These are phyloP conservation scores for Sordariomycetes sp. DNA, from an alignment of 2,329 filamentous ascomycete genomes.

Conservation along the genomic window DNA sequence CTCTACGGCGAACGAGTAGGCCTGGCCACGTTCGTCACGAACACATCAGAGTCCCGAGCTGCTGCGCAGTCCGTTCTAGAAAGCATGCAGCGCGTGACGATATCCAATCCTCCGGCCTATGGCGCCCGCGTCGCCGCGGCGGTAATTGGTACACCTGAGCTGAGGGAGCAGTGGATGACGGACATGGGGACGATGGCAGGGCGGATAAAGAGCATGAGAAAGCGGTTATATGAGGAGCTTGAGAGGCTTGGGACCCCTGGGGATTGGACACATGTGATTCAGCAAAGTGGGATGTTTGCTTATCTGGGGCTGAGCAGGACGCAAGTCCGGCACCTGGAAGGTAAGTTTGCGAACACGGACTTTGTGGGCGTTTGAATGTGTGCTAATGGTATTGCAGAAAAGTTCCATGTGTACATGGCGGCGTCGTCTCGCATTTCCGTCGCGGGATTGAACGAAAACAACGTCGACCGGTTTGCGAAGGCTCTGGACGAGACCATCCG, in stretches of 20 bases:
- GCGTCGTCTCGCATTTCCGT: not conserved
- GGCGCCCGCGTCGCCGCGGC: not conserved
- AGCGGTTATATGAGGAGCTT: not conserved
- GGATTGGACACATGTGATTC: not conserved
- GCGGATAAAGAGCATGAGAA: not conserved
- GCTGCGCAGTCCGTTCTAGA: not conserved
- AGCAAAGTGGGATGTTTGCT: not conserved
- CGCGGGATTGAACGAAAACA: not conserved
- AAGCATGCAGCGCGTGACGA: not conserved
- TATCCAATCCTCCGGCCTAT: not conserved
- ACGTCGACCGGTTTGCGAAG: not conserved
- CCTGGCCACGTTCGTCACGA: not conserved
- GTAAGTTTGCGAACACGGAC: not conserved
- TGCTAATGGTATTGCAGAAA: not conserved
- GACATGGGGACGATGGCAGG: not conserved
- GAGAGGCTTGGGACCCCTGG: not conserved
- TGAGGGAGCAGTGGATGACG: not conserved
- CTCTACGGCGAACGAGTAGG: not conserved
- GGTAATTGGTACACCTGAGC: not conserved
- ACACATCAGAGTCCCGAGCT: not conserved
- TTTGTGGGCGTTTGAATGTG: not conserved
- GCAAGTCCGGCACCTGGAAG: not conserved
- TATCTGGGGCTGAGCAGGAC: not conserved
- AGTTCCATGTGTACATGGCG: not conserved
- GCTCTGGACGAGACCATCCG: not conserved